Evolutionary conservation across 1,284 basidiomycete genomes (phyloP), one percentile per base, ranked within the genome.

Genomic region (Cryptococcus wingfieldii): DNA sequence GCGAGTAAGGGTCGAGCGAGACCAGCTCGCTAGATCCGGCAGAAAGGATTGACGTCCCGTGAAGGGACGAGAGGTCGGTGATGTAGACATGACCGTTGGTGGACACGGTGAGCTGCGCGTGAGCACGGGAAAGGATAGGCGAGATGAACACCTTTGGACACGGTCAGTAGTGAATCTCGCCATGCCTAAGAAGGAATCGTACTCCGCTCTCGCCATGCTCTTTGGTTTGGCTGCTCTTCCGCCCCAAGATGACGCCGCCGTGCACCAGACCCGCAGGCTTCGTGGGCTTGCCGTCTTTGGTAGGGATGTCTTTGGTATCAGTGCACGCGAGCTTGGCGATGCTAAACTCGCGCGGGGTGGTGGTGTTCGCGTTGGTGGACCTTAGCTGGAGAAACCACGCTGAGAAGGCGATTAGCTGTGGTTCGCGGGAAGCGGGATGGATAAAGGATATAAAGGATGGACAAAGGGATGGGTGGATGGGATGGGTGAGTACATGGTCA

Each of bases 41-140:
- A 5, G 47, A 38, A 12, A 25, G 14, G 34, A 71, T 53, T 18
- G 23, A 42, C 5, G 69, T 69, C 12, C 68, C 66, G 47, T 74
- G 71, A 27, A 65, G 46, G 14, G 68, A 70, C 0, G 42, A 48
- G 7, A 70, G 60, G 55, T 74, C 71, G 43, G 56, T 55, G 34
- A 69, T 34, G 56, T 53, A 69, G 18, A 71, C 57, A 16, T 56
- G 57, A 0, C 66, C 69, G 2, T 56, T 31, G 16, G 27, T 47
- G 38, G 62, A 63, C 39, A 72, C 46, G 42, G 55, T 49, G 23
- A 72, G 28, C 41, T 65, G 62, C 19, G 62, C 56, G 51, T 74
- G 71, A 14, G 38, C 28, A 44, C 70, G 67, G 4, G 70, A 72
- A 23, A 71, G 50, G 18, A 68, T 62, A 5, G 67, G 61, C 4